Evolutionary conservation across 2,329 filamentous ascomycete genomes (phyloP).

Genomic region (Ascochyta clinopodiicola): DNA sequence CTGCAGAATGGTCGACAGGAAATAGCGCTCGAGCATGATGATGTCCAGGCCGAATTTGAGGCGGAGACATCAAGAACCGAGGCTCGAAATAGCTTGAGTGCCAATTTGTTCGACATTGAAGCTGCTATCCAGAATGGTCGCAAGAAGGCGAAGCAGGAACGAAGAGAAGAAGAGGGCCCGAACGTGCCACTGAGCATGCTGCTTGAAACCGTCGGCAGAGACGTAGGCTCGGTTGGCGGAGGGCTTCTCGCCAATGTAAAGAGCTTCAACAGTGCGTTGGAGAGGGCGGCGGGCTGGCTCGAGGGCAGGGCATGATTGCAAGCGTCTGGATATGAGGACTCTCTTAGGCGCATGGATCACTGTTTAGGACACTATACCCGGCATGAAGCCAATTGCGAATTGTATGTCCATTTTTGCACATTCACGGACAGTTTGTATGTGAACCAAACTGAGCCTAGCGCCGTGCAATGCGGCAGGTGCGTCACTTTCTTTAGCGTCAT

Average conservation of each 20-base stretch:
- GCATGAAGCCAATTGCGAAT: constrained; percentile 8
- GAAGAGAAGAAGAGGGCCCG: constrained; percentile 42
- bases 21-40: constrained; percentile 58
- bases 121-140: constrained; percentile 45
- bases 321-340: not conserved
- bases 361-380: constrained; percentile 11
- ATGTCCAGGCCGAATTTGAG: constrained; percentile 48
- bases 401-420: not conserved
- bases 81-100: constrained; percentile 34
- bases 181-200: constrained; percentile 41
- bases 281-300: constrained; percentile 44
- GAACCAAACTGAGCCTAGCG: constrained; percentile 9
- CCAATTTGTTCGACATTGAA: constrained; percentile 46
- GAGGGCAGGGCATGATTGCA: constrained; percentile 39
- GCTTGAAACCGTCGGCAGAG: constrained; percentile 35
- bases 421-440: constrained; percentile 3
- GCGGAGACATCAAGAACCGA: constrained; percentile 35
- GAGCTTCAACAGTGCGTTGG: constrained; percentile 44
- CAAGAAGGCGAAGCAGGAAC: constrained; percentile 38
- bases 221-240: constrained; percentile 39
- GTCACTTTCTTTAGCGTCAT: constrained; percentile 14
- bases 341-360: constrained; percentile 4
- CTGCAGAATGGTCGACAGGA: constrained; percentile 58
- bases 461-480: constrained; percentile 7
- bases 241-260: constrained; percentile 41